Evolutionary conservation across 805 yeast genomes (phyloP).

Genomic region (Candida ficus): DNA sequence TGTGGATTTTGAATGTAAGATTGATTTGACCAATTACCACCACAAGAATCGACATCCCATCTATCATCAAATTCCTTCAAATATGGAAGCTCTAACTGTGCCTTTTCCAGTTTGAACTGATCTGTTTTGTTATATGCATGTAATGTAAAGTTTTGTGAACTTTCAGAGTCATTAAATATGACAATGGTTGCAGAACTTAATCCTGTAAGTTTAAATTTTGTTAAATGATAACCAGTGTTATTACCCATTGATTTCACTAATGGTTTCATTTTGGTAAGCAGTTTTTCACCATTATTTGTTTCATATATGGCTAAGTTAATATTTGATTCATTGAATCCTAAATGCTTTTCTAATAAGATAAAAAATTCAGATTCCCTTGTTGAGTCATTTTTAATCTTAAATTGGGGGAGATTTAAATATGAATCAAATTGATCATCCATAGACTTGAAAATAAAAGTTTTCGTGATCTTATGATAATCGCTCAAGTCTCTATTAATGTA

Average conservation of each 20-base stretch:
- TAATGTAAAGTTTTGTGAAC: constrained; percentile 17
- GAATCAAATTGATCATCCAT: constrained; percentile 7
- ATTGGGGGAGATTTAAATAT: constrained; percentile 38
- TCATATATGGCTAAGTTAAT: constrained; percentile 26
- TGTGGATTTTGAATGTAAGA: constrained; percentile 54
- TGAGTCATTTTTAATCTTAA: constrained; percentile 31
- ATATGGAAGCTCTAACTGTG: constrained; percentile 25
- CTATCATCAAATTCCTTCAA: constrained; percentile 27
- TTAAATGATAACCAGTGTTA: constrained; percentile 36
- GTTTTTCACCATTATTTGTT: constrained; percentile 27
- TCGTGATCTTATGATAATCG: constrained; percentile 9
- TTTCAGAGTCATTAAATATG: constrained; percentile 10
- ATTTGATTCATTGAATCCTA: constrained; percentile 23
- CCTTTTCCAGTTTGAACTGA: constrained; percentile 24
- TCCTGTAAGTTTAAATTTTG: constrained; percentile 28
- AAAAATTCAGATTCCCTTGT: constrained; percentile 30
- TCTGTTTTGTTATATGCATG: constrained; percentile 14
- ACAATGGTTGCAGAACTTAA: constrained; percentile 27
- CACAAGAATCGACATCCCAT: constrained; percentile 43
- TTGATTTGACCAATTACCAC: constrained; percentile 50
- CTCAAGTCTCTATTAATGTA: constrained; percentile 65
- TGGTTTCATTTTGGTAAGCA: constrained; percentile 14
- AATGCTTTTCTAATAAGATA: constrained; percentile 47
- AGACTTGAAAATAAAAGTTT: constrained; percentile 28
- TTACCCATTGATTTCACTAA: constrained; percentile 18